A percentile compares a stretch with the other conserved stretches of the same genome.
Conservation (phyloP, 495 filamentous ascomycete genomes). For the Aspergillus coremiiformis region DNA sequence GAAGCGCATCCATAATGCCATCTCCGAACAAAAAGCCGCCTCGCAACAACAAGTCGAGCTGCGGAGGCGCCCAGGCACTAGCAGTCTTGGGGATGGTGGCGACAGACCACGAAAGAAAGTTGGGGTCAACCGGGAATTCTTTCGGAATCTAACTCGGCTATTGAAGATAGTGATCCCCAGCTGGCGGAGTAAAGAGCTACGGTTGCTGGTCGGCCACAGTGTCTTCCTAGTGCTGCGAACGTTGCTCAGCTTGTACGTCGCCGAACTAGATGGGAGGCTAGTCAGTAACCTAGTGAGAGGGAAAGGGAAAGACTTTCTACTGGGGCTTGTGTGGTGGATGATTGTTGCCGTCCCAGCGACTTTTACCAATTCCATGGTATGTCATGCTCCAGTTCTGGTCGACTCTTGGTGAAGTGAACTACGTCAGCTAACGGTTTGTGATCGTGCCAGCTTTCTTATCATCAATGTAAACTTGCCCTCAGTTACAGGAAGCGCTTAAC, state of each 20-base stretch:
- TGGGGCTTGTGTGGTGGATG: conserved; percentile 97
- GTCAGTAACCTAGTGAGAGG: conserved; percentile 88
- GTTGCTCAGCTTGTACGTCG: conserved; percentile 88
- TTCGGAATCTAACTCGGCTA: conserved; percentile 71
- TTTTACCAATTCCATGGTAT: conserved; percentile 97
- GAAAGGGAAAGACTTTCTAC: conserved; percentile 83
- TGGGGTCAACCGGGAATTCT: conserved; percentile 92
- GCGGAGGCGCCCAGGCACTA: conserved; percentile 49
- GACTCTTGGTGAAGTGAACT: neutral
- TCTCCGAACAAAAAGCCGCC: conserved; percentile 87
- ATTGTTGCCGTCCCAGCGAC: conserved; percentile 93
- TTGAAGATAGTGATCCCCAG: conserved; percentile 84
- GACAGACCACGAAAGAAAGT: conserved; percentile 67
- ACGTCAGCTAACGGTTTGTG: neutral
- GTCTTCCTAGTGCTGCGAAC: conserved; percentile 83
- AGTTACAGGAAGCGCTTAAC: conserved; percentile 90
- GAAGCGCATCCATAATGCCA: conserved; percentile 84
- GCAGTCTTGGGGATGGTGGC: conserved; percentile 39
- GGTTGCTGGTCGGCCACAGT: conserved; percentile 78
- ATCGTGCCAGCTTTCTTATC: conserved; percentile 70
- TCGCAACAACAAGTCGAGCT: conserved; percentile 61
- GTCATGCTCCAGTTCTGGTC: conserved; percentile 18
- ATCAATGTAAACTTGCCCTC: conserved; percentile 89
- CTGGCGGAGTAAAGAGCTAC: conserved; percentile 79
- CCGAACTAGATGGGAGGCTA: conserved; percentile 86